Base-by-base conservation (phyloP, 192 early-diverging fungal species). In the Podila verticillata region DNA sequence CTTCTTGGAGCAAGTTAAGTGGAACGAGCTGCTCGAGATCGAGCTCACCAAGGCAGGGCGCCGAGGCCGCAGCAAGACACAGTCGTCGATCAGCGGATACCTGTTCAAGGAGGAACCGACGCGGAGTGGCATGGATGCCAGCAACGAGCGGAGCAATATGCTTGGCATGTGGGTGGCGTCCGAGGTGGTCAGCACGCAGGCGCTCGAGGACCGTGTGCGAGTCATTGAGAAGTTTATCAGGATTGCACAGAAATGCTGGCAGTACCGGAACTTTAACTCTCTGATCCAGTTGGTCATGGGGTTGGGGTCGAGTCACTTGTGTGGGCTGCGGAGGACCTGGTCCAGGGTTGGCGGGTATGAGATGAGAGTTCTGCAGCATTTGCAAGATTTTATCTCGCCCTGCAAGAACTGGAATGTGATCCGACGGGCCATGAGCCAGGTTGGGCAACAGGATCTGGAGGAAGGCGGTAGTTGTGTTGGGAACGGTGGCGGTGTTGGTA, bases 191-290 rank as follows among this genome's bases (percentile, higher is more conserved):
- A 48, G 72, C n/a, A 84, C 85, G 3, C 62, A 34, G 12, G 51
- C 70, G 22, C 35, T 84, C 15, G 87, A 87, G 7, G 74, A 84
- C n/a, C 85, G 90, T 12, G 86, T 84, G 5, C 72, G 75, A 30
- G 85, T 90, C 0, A 86, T 91, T 39, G 89, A 90, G 65, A 90
- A 91, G 34, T 90, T 91, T 34, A 91, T 91, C 48, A 68, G 87
- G 26, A 82, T 91, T 29, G 90, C 90, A 12, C 83, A 87, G 87
- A 89, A 90, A 83, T 91, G 90, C 26, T 82, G 75, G 19, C 61
- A 81, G 32, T 88, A 87, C 58, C 73, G 82, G 32, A 91, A 91
- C 59, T 91, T 85, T 60, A 85, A 86, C 20, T 88, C 90, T 0
- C 60, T 91, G 12, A 83, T 88, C 26, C 87, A 89, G 57, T 75